phyloP scores from a whole-genome alignment of 179 eudicot species.

The Beta macrorhiza region DNA sequence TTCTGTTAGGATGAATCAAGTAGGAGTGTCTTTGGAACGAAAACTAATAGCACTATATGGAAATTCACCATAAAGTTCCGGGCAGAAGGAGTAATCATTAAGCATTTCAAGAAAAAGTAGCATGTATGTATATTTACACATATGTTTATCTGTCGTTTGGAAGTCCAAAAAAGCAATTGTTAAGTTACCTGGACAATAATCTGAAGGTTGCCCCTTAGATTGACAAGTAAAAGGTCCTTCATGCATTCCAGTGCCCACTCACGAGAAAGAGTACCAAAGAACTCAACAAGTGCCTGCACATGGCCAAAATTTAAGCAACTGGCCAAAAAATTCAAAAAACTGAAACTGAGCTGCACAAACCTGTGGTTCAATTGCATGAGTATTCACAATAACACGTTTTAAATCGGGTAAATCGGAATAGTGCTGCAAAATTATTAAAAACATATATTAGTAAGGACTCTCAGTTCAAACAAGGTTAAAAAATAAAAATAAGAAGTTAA shows the following conservation, averaged over 20 bases:
- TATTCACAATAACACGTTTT: conserved; percentile 94
- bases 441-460: background rate
- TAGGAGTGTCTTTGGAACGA: no score
- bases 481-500: background rate
- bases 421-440: conserved; percentile 51
- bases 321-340: background rate
- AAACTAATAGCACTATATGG: no score
- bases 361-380: conserved; percentile 99
- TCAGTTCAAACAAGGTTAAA: background rate
- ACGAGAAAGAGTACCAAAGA: conserved; percentile 81
- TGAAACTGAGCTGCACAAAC: conserved; percentile 29
- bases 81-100: no score
- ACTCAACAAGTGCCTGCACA: conserved; percentile 87
- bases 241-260: conserved; percentile 98
- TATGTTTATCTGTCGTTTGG: no score
- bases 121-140: background rate
- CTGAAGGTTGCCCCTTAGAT: conserved; percentile 87
- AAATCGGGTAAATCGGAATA: conserved; percentile 80
- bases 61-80: no score
- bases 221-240: conserved; percentile 89
- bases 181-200: conserved; percentile 83
- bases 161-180: background rate
- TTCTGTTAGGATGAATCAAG: no score
- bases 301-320: conserved; percentile 2
- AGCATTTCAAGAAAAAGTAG: background rate